Evolutionary conservation across 78 protist species (phyloP).

Genomic region (Capsaspora owczarzaki): DNA sequence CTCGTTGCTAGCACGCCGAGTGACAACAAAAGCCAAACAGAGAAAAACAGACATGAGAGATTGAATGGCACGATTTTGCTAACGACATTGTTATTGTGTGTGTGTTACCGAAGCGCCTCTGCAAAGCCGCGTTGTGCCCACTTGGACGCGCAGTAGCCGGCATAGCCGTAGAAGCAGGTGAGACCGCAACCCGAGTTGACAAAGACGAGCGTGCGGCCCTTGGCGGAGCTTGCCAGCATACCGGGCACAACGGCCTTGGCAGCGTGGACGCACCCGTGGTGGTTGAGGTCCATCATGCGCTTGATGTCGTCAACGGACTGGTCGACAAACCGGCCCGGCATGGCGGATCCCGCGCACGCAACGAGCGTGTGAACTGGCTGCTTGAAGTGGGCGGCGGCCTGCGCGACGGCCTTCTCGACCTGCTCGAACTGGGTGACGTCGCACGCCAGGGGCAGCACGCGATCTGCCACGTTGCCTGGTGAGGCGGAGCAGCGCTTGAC

Average conservation of each 20-base stretch:
- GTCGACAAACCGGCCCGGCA: slow-evolving; percentile 45
- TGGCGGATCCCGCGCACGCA: slow-evolving; percentile 26
- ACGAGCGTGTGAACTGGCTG: slow-evolving; percentile 15
- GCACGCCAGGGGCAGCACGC: not conserved
- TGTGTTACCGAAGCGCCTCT: slow-evolving; percentile 32
- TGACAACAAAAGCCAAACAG: not conserved
- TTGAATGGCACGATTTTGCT: not conserved
- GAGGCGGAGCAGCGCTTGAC: too few relatives aligned
- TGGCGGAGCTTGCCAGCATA: slow-evolving; percentile 15
- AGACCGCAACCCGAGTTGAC: not conserved
- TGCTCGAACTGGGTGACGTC: slow-evolving; percentile 1
- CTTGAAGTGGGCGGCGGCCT: not conserved
- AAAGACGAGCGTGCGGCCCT: slow-evolving; percentile 15
- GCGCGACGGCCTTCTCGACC: not conserved
- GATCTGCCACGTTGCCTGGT: too few relatives aligned
- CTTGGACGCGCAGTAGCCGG: slow-evolving; percentile 41
- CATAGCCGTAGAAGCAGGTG: slow-evolving; percentile 11
- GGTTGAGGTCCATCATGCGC: slow-evolving; percentile 41
- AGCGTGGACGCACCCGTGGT: slow-evolving; percentile 30
- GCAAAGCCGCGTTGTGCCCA: slow-evolving; percentile 46
- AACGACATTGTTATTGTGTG: not conserved
- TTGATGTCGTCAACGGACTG: not conserved
- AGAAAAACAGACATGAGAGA: not conserved
- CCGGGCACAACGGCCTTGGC: slow-evolving; percentile 25
- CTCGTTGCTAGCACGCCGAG: not conserved